Base-by-base conservation (phyloP, 139 green algal species). In the Astrephomene gubernaculifera region DNA sequence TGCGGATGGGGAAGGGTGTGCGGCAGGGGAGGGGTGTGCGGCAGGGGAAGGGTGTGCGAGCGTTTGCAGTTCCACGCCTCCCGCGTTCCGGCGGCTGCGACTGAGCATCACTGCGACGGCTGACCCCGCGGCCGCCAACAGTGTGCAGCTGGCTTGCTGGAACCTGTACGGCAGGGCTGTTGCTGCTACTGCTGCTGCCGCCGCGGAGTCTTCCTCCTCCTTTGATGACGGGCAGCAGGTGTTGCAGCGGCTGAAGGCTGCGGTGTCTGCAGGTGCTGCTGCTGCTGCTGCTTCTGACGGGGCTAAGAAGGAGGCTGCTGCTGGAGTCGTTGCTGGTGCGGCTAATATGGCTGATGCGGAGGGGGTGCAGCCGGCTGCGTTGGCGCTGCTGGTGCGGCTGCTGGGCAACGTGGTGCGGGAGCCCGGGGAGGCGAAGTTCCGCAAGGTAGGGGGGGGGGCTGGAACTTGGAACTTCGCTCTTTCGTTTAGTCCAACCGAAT, bases 81-180 rank as follows among this genome's bases (percentile, higher is more conserved):
- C 79, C 29, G n/a, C n/a, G n/a, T 91, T 83, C 41, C 83, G 88
- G 21, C 49, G 73, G 19, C 92, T 89, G 60, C 85, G 92, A 8
- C 81, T 96, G 68, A 69, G 53, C 29, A 89, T 97, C 33, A 71
- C 81, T 14, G 19, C 65, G 10, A 90, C 93, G 17, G 52, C 52
- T 9, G 45, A 94, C 53, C 90, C 94, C 2, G 9, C 61, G 2
- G 39, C 83, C 17, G 94, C 94, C n/a, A 94, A 95, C 84, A 94
- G 89, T 0, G 89, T 95, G 43, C 94, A 97, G 91, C 88, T 97
- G 67, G 78, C 88, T 0, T 82, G 85, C n/a, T 91, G 89, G 78
- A 87, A 93, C 36, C 14, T 96, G 63, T 94, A 92, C 78, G 60
- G 64, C 10, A 2, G 38, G 27, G 36, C 21, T 10, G 17, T 8